Evolutionary conservation across 768 basidiomycete species (phyloP).

Genomic region (Obba rivulosa): DNA sequence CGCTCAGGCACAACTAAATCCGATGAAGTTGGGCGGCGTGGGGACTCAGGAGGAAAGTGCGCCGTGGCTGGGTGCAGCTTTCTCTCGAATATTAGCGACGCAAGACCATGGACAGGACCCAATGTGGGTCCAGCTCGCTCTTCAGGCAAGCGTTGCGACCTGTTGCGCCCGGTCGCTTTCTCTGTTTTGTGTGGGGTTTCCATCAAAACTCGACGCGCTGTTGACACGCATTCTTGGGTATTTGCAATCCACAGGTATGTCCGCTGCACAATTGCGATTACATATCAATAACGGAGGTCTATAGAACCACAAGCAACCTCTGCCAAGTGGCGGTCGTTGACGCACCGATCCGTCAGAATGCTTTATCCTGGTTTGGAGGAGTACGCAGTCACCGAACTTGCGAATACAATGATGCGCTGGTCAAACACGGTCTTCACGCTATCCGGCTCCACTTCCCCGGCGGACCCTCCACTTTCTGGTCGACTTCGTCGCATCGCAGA

Average conservation of each 20-base stretch:
- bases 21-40: constrained; percentile 1
- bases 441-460: constrained; percentile 48
- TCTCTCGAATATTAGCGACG: constrained; percentile 54
- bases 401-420: constrained; percentile 72
- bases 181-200: constrained; percentile 70
- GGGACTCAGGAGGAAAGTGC: constrained; percentile 36
- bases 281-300: background rate
- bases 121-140: constrained; percentile 67
- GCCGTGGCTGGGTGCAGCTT: constrained; percentile 55
- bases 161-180: constrained; percentile 65
- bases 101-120: constrained; percentile 74
- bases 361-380: constrained; percentile 64
- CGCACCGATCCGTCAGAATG: constrained; percentile 62
- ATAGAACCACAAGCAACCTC: constrained; percentile 74
- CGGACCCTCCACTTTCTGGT: constrained; percentile 38
- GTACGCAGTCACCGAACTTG: constrained; percentile 63
- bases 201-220: constrained; percentile 62
- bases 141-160: constrained; percentile 66
- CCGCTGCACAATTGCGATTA: background rate
- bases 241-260: constrained; percentile 20
- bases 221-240: constrained; percentile 29
- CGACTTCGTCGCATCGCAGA: constrained; percentile 65
- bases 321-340: constrained; percentile 70
- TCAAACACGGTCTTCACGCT: constrained; percentile 61
- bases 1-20: constrained; percentile 6